A percentile compares a stretch with the other conserved stretches of the same genome.
Conservation (phyloP, 116 monocot genomes). For the Dioscorea cayenensis region DNA sequence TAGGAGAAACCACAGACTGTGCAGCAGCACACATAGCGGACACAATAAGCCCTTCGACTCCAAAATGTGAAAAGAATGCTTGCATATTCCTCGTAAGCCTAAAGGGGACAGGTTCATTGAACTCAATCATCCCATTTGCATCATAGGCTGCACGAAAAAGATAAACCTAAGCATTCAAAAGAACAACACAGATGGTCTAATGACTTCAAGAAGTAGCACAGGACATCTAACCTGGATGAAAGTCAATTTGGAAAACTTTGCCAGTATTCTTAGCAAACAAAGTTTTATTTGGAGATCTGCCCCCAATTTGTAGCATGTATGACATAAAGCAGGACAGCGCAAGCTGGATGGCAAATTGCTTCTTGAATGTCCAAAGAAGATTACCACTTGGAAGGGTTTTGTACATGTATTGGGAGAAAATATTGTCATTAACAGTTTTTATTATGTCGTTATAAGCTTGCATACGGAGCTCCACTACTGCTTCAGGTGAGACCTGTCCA, state of each 20-base stretch:
- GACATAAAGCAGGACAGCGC: slow-evolving; percentile 96
- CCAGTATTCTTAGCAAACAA: slow-evolving; percentile 98
- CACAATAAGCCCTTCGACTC: slow-evolving; percentile 95
- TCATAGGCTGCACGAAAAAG: slow-evolving; percentile 69
- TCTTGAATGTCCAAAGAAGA: slow-evolving; percentile 96
- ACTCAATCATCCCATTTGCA: slow-evolving; percentile 94
- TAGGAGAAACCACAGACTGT: slow-evolving; percentile 78
- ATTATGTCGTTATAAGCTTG: slow-evolving; percentile 93
- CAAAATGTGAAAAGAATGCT: slow-evolving; percentile 96
- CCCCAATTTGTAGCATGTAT: slow-evolving; percentile 95
- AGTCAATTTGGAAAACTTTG: slow-evolving; percentile 96
- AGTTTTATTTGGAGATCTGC: slow-evolving; percentile 89
- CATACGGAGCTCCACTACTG: slow-evolving; percentile 76
- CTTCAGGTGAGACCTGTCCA: slow-evolving; percentile 84
- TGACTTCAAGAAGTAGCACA: background rate
- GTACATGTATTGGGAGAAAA: slow-evolving; percentile 98
- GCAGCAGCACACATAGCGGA: slow-evolving; percentile 97
- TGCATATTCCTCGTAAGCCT: slow-evolving; percentile 95
- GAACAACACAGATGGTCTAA: background rate
- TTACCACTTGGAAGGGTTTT: slow-evolving; percentile 94
- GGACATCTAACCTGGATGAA: slow-evolving; percentile 73
- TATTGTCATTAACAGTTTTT: slow-evolving; percentile 83
- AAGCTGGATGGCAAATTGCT: slow-evolving; percentile 89
- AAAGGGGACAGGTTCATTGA: slow-evolving; percentile 96
- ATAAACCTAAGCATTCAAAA: background rate